A percentile compares a stretch with the other conserved stretches of the same genome.
Evolutionary conservation across 306 rosid species (phyloP).

Genomic region (Hippophae tibetana): DNA sequence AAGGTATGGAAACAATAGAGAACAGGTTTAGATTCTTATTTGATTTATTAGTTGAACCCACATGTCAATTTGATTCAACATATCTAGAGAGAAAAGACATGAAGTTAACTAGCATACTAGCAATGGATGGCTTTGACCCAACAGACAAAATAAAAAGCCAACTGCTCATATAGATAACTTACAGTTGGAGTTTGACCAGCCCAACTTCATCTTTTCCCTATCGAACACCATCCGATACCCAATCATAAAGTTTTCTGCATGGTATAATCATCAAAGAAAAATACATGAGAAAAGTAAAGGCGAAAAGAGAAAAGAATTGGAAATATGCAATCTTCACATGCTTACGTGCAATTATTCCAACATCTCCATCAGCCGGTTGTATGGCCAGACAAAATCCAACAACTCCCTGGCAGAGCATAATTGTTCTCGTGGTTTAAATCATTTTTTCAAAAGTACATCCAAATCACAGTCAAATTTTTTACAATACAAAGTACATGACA

Average conservation of each 20-base stretch:
- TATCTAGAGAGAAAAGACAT: background rate
- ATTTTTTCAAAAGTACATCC: too few relatives aligned
- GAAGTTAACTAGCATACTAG: background rate
- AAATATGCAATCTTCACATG: conserved; percentile 10
- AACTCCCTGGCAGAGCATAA: conserved; percentile 56
- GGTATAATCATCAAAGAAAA: background rate
- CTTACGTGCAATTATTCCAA: conserved; percentile 89
- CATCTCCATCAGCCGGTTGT: conserved; percentile 62
- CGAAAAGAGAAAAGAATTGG: conserved; percentile 1
- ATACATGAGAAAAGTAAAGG: background rate
- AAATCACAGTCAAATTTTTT: too few relatives aligned
- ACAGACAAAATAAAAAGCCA: background rate
- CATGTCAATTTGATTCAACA: background rate
- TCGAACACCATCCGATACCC: conserved; percentile 87
- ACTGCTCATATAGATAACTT: conserved; percentile 26
- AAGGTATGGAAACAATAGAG: background rate
- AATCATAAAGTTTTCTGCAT: conserved; percentile 82
- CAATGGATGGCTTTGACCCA: background rate
- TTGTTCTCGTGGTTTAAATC: background rate
- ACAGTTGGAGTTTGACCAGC: conserved; percentile 85
- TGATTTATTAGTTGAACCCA: background rate
- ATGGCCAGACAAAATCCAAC: conserved; percentile 75
- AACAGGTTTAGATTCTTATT: background rate
- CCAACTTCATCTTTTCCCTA: conserved; percentile 63
- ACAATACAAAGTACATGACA: too few relatives aligned